Evolutionary conservation across 1,139 yeast species (phyloP).

Genomic region (Suhomyces choctaworum): DNA sequence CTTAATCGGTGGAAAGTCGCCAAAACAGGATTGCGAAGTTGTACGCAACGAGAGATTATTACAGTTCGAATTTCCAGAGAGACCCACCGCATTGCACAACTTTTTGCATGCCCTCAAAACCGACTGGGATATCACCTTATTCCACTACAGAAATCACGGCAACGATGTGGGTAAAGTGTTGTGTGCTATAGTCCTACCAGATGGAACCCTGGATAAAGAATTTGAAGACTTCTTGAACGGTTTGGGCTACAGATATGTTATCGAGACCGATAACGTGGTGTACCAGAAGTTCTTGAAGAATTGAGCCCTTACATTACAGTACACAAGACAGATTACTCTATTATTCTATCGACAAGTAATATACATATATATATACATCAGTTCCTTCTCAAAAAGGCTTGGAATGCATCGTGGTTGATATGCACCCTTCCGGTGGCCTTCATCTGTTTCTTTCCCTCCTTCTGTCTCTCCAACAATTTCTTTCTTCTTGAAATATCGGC

Average conservation of each 20-base stretch:
- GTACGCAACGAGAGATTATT: constrained; percentile 73
- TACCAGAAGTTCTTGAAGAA: constrained; percentile 66
- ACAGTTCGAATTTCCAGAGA: constrained; percentile 93
- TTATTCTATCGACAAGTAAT: not conserved
- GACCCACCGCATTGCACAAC: constrained; percentile 88
- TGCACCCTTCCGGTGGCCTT: constrained; percentile 75
- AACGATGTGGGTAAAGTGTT: constrained; percentile 90
- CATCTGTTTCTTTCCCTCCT: constrained; percentile 89
- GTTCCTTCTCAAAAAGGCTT: constrained; percentile 56
- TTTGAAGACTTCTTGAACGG: constrained; percentile 68
- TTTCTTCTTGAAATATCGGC: constrained; percentile 89
- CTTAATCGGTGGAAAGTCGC: constrained; percentile 83
- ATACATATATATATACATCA: not conserved
- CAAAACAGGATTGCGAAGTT: constrained; percentile 35
- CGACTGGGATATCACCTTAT: constrained; percentile 89
- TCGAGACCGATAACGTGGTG: constrained; percentile 82
- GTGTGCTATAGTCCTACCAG: constrained; percentile 87
- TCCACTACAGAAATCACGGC: constrained; percentile 97
- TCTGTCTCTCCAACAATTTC: constrained; percentile 83
- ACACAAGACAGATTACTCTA: not conserved
- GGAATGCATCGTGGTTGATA: constrained; percentile 83
- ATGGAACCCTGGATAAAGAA: constrained; percentile 57
- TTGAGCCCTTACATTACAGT: constrained; percentile 6
- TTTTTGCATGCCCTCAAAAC: constrained; percentile 71
- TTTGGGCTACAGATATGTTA: constrained; percentile 74